Conservation (phyloP, 768 basidiomycete species). For the Podaxis mareebaensis region DNA sequence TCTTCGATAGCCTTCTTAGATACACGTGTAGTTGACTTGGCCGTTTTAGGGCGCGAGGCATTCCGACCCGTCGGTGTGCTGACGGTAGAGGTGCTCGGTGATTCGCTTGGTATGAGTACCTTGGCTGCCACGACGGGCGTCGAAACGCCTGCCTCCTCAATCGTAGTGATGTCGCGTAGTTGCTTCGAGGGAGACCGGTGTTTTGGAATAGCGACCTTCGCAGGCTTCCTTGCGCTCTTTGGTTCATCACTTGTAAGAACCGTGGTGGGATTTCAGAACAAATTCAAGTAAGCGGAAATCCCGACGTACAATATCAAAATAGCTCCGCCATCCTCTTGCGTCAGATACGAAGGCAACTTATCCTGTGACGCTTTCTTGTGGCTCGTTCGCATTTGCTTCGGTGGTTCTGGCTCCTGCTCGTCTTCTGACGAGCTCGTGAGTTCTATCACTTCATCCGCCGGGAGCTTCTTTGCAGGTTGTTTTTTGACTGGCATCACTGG, state of each 20-base stretch:
- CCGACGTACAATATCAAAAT: conserved; percentile 33
- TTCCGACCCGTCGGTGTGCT: background rate
- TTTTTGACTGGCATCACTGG: conserved; percentile 26
- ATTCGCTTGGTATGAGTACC: background rate
- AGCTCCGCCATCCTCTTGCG: conserved; percentile 26
- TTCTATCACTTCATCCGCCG: conserved; percentile 5
- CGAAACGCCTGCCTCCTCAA: conserved; percentile 19
- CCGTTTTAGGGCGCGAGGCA: background rate
- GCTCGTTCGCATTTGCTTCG: background rate
- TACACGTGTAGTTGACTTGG: conserved; percentile 23
- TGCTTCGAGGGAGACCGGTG: conserved; percentile 1
- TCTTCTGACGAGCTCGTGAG: conserved; percentile 7
- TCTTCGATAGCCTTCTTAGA: conserved; percentile 43
- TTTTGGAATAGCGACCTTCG: conserved; percentile 22
- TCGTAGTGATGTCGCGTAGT: background rate
- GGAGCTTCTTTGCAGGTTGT: conserved; percentile 30
- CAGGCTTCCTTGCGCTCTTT: conserved; percentile 46
- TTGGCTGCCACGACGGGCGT: background rate
- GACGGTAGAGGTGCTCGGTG: background rate
- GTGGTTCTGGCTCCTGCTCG: background rate
- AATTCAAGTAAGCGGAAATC: background rate
- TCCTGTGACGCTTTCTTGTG: background rate
- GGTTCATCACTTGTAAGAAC: conserved; percentile 45
- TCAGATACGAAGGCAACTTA: background rate
- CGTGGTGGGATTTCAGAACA: background rate